These are phyloP conservation scores for Asparagopsis taxiformis DNA, from an alignment of 31 red algal species.

Conservation along the genomic window DNA sequence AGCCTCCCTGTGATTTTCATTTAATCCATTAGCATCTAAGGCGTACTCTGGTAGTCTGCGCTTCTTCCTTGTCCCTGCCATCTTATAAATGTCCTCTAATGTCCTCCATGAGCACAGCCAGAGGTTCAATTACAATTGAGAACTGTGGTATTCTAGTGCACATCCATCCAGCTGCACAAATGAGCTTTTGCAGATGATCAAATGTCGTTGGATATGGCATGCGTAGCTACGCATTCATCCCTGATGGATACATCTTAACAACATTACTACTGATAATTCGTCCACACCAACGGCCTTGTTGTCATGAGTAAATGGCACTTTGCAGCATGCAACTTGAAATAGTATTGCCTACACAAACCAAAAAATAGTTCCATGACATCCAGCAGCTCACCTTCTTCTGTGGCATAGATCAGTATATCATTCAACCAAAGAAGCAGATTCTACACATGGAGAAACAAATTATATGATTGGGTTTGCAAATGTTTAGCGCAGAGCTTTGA, in stretches of 20 bases:
- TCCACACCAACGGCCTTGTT: too few species aligned
- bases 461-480: too few species aligned
- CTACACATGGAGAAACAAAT: too few species aligned
- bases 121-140: too few species aligned
- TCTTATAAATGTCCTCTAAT: background rate
- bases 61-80: background rate
- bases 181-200: background rate
- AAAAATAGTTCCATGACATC: slow-evolving; percentile 11
- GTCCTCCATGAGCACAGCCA: too few species aligned
- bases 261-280: too few species aligned
- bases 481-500: too few species aligned
- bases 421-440: slow-evolving; percentile 21
- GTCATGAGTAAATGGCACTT: slow-evolving; percentile 8
- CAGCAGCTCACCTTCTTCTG: background rate
- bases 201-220: background rate
- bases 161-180: too few species aligned
- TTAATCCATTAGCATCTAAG: too few species aligned
- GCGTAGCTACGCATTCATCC: too few species aligned
- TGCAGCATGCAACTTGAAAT: slow-evolving; percentile 25
- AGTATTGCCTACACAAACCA: slow-evolving; percentile 2
- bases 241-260: too few species aligned
- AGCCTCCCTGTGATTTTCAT: slow-evolving; percentile 7
- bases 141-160: too few species aligned
- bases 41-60: background rate
- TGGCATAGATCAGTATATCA: slow-evolving; percentile 36